Evolutionary conservation across 2,329 filamentous ascomycete genomes (phyloP).

Genomic region (Dendrostoma leiphaemia): DNA sequence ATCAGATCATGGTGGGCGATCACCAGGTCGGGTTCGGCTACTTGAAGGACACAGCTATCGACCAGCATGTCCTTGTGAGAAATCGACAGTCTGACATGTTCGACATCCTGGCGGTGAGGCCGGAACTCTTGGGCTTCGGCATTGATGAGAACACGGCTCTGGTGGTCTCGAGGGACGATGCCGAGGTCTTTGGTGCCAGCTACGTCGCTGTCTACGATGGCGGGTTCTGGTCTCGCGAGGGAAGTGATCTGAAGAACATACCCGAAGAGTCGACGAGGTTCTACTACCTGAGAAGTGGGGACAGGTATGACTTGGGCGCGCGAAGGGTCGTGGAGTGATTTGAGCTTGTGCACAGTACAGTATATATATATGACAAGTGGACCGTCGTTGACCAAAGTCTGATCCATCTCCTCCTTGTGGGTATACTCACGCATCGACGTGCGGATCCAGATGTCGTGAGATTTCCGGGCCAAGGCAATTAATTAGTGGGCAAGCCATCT

Average conservation of each 20-base stretch:
- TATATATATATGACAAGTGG: too few species aligned
- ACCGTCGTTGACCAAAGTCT: too few species aligned
- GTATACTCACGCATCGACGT: too few species aligned
- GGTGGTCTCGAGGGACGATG: conserved; percentile 27
- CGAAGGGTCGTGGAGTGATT: conserved; percentile 27
- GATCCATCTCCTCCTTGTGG: too few species aligned
- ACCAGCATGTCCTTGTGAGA: conserved; percentile 32
- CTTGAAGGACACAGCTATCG: conserved; percentile 27
- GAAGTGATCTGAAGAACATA: conserved; percentile 26
- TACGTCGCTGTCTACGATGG: conserved; percentile 32
- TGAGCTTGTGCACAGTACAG: too few species aligned
- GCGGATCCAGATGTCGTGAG: too few species aligned
- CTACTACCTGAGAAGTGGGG: conserved; percentile 28
- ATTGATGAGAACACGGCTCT: conserved; percentile 33
- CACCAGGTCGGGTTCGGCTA: conserved; percentile 32
- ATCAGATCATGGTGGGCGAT: conserved; percentile 30
- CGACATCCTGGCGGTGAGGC: conserved; percentile 29
- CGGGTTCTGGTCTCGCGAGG: conserved; percentile 30
- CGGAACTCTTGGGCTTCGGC: conserved; percentile 29
- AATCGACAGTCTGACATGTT: conserved; percentile 32
- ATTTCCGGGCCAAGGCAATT: too few species aligned
- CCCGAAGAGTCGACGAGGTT: conserved; percentile 25
- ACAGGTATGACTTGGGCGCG: conserved; percentile 27
- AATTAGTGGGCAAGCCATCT: too few species aligned
- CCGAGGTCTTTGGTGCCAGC: conserved; percentile 27